These are phyloP conservation scores for Solanum sitiens DNA, from an alignment of 257 asterid genomes.

Conservation along the genomic window DNA sequence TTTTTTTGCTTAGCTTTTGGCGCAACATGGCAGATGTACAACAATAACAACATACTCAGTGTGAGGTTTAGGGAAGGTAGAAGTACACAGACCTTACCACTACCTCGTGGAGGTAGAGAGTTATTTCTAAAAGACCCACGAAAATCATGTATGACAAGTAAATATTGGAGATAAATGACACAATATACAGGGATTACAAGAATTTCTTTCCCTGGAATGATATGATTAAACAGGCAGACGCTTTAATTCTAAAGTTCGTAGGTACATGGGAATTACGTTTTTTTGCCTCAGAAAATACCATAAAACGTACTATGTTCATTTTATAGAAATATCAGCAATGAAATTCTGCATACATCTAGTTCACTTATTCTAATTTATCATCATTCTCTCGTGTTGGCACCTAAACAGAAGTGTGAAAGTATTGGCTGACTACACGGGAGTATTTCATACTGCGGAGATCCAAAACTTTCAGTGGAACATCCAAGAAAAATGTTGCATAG, in stretches of 20 bases:
- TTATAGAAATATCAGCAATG: not conserved
- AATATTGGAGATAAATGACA: not conserved
- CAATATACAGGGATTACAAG: not conserved
- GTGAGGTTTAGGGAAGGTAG: not conserved
- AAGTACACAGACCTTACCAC: not conserved
- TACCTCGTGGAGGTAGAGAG: not conserved
- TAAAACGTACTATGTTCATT: not conserved
- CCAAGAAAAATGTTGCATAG: not conserved
- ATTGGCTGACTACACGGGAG: not conserved
- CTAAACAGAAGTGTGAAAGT: not conserved
- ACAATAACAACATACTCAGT: not conserved
- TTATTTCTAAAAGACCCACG: no score
- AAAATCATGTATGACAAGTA: not conserved
- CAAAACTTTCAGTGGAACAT: not conserved
- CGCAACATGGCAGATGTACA: not conserved
- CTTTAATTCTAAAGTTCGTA: not conserved
- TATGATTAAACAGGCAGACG: not conserved
- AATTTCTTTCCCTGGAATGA: not conserved
- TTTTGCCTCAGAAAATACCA: not conserved
- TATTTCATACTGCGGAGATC: not conserved
- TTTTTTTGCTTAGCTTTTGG: not conserved
- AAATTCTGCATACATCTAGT: not conserved
- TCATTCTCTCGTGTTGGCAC: not conserved
- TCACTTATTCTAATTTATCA: not conserved
- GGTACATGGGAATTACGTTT: not conserved